phyloP scores from a whole-genome alignment of 2,329 filamentous ascomycete genomes.

The Fusarium xyrophilum region DNA sequence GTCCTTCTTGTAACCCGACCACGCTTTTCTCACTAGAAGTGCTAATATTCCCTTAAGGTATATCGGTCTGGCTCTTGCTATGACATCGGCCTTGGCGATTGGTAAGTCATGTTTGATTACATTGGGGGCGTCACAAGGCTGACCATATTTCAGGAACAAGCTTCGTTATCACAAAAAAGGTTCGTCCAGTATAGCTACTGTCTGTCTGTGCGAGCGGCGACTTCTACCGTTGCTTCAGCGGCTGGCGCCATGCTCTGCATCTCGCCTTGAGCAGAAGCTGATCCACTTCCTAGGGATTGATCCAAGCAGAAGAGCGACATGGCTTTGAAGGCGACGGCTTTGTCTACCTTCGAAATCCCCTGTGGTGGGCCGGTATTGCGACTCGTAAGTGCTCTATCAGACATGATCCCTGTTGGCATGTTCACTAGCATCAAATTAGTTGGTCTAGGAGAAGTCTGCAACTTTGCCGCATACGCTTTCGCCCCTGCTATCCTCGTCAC shows the following conservation, averaged over 20 bases:
- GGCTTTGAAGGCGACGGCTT: constrained; percentile 98
- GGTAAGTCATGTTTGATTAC: constrained; percentile 57
- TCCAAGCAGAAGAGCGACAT: constrained; percentile 87
- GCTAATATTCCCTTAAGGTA: constrained; percentile 61
- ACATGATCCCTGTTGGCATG: not conserved
- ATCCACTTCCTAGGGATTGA: constrained; percentile 69
- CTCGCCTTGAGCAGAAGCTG: constrained; percentile 5
- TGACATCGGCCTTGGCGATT: constrained; percentile 77
- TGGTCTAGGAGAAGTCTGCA: constrained; percentile 91
- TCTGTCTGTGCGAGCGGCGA: not conserved
- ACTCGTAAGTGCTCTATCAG: constrained; percentile 72
- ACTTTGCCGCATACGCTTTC: constrained; percentile 98
- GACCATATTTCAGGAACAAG: constrained; percentile 71
- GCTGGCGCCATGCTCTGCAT: not conserved
- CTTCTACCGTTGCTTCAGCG: not conserved
- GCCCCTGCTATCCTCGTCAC: constrained; percentile 98
- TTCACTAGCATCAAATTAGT: constrained; percentile 60
- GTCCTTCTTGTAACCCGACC: constrained; percentile 2
- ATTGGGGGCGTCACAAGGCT: constrained; percentile 15
- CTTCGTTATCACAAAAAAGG: constrained; percentile 99
- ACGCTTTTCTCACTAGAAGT: not conserved
- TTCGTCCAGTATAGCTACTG: constrained; percentile 49
- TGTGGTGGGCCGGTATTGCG: constrained; percentile 95
- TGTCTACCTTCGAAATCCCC: constrained; percentile 89
- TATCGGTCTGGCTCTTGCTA: constrained; percentile 76